Conservation (phyloP, 192 early-diverging fungal species). For the Coemansia sp. region DNA sequence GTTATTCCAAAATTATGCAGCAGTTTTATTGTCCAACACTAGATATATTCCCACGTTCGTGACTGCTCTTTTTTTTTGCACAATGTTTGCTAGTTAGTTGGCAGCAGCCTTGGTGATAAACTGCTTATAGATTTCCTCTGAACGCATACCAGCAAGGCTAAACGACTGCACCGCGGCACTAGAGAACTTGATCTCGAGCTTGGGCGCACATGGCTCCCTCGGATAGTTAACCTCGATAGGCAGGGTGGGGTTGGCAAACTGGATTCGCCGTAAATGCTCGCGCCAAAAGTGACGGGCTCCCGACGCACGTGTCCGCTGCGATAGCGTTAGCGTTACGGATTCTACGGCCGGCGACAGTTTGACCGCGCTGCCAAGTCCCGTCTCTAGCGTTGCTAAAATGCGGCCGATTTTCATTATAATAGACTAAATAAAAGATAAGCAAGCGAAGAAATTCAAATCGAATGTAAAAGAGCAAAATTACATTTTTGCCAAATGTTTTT, state of each 20-base stretch:
- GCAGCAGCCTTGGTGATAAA: slow-evolving; percentile 14
- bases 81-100: not conserved
- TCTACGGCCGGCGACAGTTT: slow-evolving; percentile 38
- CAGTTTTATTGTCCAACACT: not conserved
- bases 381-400: slow-evolving; percentile 39
- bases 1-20: not conserved
- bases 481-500: not conserved
- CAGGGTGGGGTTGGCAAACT: slow-evolving; percentile 50
- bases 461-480: not conserved
- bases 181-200: slow-evolving; percentile 45
- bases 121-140: slow-evolving; percentile 46
- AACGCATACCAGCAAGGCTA: slow-evolving; percentile 29
- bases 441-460: not conserved
- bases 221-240: slow-evolving; percentile 45
- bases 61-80: not conserved
- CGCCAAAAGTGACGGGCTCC: slow-evolving; percentile 55
- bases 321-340: slow-evolving; percentile 46
- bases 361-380: slow-evolving; percentile 35
- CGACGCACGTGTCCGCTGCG: slow-evolving; percentile 47
- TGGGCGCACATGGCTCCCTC: slow-evolving; percentile 45
- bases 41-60: not conserved
- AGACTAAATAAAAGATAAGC: not conserved
- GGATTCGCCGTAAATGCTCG: slow-evolving; percentile 47
- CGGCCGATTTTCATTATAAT: slow-evolving; percentile 42
- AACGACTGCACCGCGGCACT: slow-evolving; percentile 24